phyloP scores from a whole-genome alignment of 805 yeast species.

The Sungouiella thailandica region DNA sequence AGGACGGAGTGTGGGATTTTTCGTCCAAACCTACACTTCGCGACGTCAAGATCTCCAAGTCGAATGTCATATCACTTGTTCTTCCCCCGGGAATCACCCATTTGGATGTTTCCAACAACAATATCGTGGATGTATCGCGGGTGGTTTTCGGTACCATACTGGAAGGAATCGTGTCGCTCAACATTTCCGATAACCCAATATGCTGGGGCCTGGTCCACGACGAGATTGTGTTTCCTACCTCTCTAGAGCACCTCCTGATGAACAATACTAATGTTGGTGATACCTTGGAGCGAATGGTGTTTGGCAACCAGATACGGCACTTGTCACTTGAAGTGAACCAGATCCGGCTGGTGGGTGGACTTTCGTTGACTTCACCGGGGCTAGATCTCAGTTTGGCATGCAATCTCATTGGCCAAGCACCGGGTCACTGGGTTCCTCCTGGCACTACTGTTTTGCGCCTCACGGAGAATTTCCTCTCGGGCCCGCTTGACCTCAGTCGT shows the following conservation, averaged over 20 bases:
- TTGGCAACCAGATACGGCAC: constrained; percentile 12
- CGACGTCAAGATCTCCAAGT: constrained; percentile 1
- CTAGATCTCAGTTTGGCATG: constrained; percentile 11
- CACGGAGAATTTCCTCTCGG: constrained; percentile 15
- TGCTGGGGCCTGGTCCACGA: constrained; percentile 9
- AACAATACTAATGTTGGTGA: constrained; percentile 13
- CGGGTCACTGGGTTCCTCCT: constrained; percentile 10
- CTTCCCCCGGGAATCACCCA: constrained; percentile 1
- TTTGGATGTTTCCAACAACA: constrained; percentile 7
- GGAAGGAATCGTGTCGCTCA: constrained; percentile 6
- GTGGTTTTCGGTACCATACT: constrained; percentile 1
- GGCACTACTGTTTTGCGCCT: constrained; percentile 11
- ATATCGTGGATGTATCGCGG: constrained; percentile 1
- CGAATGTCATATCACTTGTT: not conserved
- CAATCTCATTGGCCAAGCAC: constrained; percentile 9
- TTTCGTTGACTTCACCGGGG: constrained; percentile 11
- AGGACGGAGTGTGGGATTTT: constrained; percentile 2
- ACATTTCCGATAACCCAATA: constrained; percentile 17
- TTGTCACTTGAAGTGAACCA: constrained; percentile 17
- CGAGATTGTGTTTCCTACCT: constrained; percentile 9
- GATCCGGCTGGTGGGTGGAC: constrained; percentile 11
- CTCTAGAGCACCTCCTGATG: constrained; percentile 10
- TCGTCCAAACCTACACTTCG: not conserved
- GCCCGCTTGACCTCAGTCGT: constrained; percentile 9
- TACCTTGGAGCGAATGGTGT: constrained; percentile 6